These are phyloP conservation scores for Aureobasidium musti DNA, from an alignment of 2,329 filamentous ascomycete genomes.

Conservation along the genomic window DNA sequence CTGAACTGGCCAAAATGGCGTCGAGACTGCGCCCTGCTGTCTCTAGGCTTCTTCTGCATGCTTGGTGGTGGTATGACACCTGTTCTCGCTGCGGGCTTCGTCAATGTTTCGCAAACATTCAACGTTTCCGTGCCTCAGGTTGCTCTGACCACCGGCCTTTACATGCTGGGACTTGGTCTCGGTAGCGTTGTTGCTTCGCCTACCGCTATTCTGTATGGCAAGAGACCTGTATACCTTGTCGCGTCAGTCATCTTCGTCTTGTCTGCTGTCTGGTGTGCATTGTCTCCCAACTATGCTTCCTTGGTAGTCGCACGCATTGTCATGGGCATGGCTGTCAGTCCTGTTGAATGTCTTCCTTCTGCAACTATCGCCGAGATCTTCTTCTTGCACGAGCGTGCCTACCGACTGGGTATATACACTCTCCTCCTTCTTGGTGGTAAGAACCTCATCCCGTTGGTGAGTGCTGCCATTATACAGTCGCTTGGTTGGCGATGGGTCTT, in stretches of 20 bases:
- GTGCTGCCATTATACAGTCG: slow-evolving; percentile 76
- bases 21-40: slow-evolving; percentile 75
- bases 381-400: slow-evolving; percentile 91
- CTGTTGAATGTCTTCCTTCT: slow-evolving; percentile 88
- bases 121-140: slow-evolving; percentile 69
- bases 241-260: slow-evolving; percentile 75
- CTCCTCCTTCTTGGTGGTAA: slow-evolving; percentile 81
- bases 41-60: slow-evolving; percentile 89
- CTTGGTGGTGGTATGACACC: slow-evolving; percentile 91
- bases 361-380: slow-evolving; percentile 96
- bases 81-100: slow-evolving; percentile 85
- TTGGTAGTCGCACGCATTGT: slow-evolving; percentile 80
- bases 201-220: slow-evolving; percentile 87
- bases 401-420: slow-evolving; percentile 90
- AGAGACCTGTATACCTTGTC: slow-evolving; percentile 83
- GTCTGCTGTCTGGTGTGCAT: slow-evolving; percentile 79
- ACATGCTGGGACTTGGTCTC: slow-evolving; percentile 89
- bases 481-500: slow-evolving; percentile 68
- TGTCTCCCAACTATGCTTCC: slow-evolving; percentile 78
- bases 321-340: slow-evolving; percentile 83
- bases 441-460: slow-evolving; percentile 84
- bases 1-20: slow-evolving; percentile 87
- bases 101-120: slow-evolving; percentile 69
- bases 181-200: slow-evolving; percentile 84
- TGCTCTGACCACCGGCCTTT: slow-evolving; percentile 84